Evolutionary conservation across 768 basidiomycete genomes (phyloP), one percentile per base, ranked within the genome.

Genomic region (Lenzites betulinus): DNA sequence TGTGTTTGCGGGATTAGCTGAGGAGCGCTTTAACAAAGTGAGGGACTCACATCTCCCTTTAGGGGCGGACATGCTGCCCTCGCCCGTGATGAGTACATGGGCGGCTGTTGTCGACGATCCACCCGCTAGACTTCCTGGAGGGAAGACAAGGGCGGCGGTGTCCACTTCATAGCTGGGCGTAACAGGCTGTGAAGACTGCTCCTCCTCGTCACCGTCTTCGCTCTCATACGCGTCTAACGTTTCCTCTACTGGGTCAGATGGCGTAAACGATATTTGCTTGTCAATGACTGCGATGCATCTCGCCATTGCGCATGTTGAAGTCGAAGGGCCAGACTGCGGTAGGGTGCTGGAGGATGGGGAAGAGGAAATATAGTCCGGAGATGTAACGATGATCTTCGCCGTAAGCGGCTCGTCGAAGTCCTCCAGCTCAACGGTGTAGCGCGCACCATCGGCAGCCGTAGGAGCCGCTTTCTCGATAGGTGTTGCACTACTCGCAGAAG

Each of bases 21-120:
- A 58, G 49, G 8, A 15, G 7, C 25, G 0, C 6, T 13, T 11
- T 9, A 13, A 42, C 46, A 23, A 54, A 22, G 51, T 23, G 9
- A 52, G 20, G 9, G 18, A 76, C 86, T 66, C 67, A 89, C 91
- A 90, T 79, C 86, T 87, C 2, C 84, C 89, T 50, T 78, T 75
- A 0, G 93, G 93, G 22, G 89, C 80, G 5, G 89, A 86, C 76
- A 92, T 77, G 15, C 87, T 87, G 9, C 84, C 87, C 67, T 88
- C 84, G 2, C 93, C 93, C 1, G 85, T 83, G 22, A 90, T 75
- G 35, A 95, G 72, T 1, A 80, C 84, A 48, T 85, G 87, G 3
- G 85, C 79, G 11, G 77, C 76, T 1, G 76, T 76, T 5, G 72
- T 72, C 2, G 78, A 76, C 22, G 86, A 86, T 26, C 78, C 83